Evolutionary conservation across 1,139 yeast species (phyloP).

Genomic region (Pichiaceae sp.): DNA sequence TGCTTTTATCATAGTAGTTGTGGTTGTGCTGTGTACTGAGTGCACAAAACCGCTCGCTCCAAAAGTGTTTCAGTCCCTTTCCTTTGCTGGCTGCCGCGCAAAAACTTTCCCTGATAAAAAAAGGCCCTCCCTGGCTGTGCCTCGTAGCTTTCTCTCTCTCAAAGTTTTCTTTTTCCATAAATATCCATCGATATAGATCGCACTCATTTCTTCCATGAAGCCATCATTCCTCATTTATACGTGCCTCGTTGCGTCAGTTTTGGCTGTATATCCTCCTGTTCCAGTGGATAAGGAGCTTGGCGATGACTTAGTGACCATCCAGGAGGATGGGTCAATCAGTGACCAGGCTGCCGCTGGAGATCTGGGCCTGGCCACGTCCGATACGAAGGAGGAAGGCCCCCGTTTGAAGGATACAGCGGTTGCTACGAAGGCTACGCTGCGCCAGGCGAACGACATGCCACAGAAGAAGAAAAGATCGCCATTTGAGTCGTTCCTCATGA

Average conservation of each 20-base stretch:
- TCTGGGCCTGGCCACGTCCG: background rate
- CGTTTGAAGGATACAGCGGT: background rate
- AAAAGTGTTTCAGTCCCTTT: too few species aligned
- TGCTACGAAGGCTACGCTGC: background rate
- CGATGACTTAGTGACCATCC: conserved; percentile 20
- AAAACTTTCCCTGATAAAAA: too few species aligned
- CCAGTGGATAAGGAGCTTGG: conserved; percentile 7
- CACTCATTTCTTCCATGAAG: background rate
- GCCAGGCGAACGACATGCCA: background rate
- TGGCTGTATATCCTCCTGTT: conserved; percentile 21
- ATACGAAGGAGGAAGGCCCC: background rate
- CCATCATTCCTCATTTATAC: background rate
- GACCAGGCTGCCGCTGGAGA: background rate
- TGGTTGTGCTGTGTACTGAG: too few species aligned
- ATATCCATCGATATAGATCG: too few species aligned
- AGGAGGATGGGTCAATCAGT: conserved; percentile 2
- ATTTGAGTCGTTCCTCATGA: conserved; percentile 48
- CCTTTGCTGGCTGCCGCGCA: too few species aligned
- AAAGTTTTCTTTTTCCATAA: too few species aligned
- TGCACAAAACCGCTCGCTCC: too few species aligned
- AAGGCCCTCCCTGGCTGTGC: too few species aligned
- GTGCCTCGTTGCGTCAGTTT: conserved; percentile 2
- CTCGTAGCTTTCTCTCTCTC: too few species aligned
- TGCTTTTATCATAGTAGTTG: too few species aligned
- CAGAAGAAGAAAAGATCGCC: background rate